Conservation (phyloP, 208 protist genomes). For the Phytomonas serpens region DNA sequence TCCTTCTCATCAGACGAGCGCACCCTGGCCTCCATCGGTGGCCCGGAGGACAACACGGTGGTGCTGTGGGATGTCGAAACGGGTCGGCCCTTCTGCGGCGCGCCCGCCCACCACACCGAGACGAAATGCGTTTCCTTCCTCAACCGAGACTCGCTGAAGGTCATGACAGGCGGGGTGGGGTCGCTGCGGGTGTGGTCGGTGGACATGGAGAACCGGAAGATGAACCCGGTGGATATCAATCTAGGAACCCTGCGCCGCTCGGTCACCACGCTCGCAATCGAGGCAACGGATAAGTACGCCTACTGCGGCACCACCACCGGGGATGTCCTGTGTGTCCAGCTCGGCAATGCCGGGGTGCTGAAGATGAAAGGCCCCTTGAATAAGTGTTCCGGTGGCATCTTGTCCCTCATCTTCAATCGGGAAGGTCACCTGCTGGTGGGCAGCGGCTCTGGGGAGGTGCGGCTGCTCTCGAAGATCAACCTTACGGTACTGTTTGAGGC, state of each 20-base stretch:
- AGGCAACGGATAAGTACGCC: conserved; percentile 79
- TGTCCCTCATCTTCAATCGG: conserved; percentile 54
- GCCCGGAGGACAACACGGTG: conserved; percentile 93
- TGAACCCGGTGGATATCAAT: conserved; percentile 84
- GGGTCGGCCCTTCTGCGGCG: conserved; percentile 86
- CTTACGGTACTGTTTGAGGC: conserved; percentile 68
- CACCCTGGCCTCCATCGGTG: conserved; percentile 91
- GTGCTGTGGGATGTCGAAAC: conserved; percentile 93
- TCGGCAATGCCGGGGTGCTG: conserved; percentile 76
- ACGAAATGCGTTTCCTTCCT: conserved; percentile 80
- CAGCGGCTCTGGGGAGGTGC: conserved; percentile 81
- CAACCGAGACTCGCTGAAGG: conserved; percentile 67
- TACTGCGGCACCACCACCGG: conserved; percentile 92
- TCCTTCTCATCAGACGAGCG: conserved; percentile 91
- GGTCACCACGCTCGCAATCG: conserved; percentile 69
- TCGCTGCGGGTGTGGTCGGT: conserved; percentile 91
- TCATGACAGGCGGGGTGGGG: conserved; percentile 86
- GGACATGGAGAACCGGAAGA: conserved; percentile 82
- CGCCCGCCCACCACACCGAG: conserved; percentile 69
- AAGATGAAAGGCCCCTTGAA: conserved; percentile 89
- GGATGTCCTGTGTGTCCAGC: conserved; percentile 87
- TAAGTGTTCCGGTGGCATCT: conserved; percentile 80
- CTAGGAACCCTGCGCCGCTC: conserved; percentile 84
- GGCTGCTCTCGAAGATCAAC: conserved; percentile 85
- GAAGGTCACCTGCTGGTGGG: conserved; percentile 87